Percentiles rank a stretch among this genome's conserved stretches.
These are phyloP conservation scores for Botrytis aclada DNA, from an alignment of 2,329 filamentous ascomycete species.

Conservation along the genomic window DNA sequence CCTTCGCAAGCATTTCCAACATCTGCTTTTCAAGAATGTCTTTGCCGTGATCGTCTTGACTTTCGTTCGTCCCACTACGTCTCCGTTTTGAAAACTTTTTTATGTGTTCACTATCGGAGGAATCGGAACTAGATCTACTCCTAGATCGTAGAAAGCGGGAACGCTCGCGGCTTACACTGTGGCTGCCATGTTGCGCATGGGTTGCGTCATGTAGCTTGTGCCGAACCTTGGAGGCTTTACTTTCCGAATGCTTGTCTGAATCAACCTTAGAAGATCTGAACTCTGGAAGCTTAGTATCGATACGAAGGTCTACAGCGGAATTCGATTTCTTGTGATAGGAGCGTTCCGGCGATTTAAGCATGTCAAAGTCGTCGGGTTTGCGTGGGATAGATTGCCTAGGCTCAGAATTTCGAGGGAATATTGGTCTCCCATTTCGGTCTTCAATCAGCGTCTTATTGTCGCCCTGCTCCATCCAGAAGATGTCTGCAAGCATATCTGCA, in stretches of 20 bases:
- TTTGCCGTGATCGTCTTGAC: slow-evolving; percentile 48
- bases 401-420: slow-evolving; percentile 56
- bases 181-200: slow-evolving; percentile 56
- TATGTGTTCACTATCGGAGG: slow-evolving; percentile 53
- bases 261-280: slow-evolving; percentile 36
- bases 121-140: slow-evolving; percentile 56
- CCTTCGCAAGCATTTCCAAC: slow-evolving; percentile 57
- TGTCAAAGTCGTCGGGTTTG: slow-evolving; percentile 23
- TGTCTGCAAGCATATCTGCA: slow-evolving; percentile 82
- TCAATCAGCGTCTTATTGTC: slow-evolving; percentile 79
- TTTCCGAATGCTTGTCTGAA: slow-evolving; percentile 42
- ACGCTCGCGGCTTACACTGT: slow-evolving; percentile 49
- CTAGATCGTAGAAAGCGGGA: slow-evolving; percentile 53
- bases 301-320: slow-evolving; percentile 28
- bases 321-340: slow-evolving; percentile 22
- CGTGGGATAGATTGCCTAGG: slow-evolving; percentile 38
- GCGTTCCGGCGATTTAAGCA: slow-evolving; percentile 22
- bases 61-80: slow-evolving; percentile 45
- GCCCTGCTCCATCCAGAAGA: slow-evolving; percentile 83
- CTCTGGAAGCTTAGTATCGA: slow-evolving; percentile 37
- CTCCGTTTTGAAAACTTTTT: slow-evolving; percentile 39
- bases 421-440: slow-evolving; percentile 69
- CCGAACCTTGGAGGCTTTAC: slow-evolving; percentile 56
- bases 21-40: slow-evolving; percentile 61
- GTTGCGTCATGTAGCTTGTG: slow-evolving; percentile 52